phyloP scores from a whole-genome alignment of 1,284 basidiomycete genomes.

The Ustilago crameri region DNA sequence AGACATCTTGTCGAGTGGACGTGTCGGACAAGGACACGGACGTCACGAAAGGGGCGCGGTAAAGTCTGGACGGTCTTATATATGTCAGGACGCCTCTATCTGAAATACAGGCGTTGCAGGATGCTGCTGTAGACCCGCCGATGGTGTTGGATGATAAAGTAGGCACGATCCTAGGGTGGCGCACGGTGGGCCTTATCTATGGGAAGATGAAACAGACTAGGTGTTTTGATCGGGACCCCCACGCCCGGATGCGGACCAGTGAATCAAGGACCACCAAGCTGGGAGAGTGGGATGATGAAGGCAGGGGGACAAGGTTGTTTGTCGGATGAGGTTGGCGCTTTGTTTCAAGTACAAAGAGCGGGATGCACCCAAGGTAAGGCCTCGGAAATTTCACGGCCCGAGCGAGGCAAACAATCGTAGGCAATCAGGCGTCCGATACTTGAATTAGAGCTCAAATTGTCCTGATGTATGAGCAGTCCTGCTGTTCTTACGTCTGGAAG shows the following conservation, averaged over 20 bases:
- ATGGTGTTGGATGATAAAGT: neutral
- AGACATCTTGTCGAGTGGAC: constrained; percentile 26
- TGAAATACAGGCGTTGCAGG: neutral
- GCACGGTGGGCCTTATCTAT: neutral
- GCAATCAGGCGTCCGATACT: too few species aligned
- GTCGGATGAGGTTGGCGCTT: neutral
- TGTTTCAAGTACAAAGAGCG: neutral
- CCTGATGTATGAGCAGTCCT: too few species aligned
- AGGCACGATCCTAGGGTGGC: neutral
- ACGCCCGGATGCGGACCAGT: neutral
- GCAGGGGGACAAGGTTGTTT: neutral
- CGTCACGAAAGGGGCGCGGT: too few species aligned
- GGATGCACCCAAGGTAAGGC: neutral
- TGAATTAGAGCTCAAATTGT: too few species aligned
- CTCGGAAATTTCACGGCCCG: too few species aligned
- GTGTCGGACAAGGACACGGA: neutral
- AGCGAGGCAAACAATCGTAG: too few species aligned
- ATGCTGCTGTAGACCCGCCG: neutral
- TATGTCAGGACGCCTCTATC: neutral
- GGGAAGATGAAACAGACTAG: neutral
- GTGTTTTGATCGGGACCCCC: neutral
- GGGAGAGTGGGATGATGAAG: neutral
- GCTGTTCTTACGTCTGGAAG: too few species aligned
- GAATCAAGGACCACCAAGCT: neutral
- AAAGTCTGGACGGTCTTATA: neutral